These are phyloP conservation scores for Colletotrichum truncatum DNA, from an alignment of 2,329 filamentous ascomycete genomes.

Conservation along the genomic window DNA sequence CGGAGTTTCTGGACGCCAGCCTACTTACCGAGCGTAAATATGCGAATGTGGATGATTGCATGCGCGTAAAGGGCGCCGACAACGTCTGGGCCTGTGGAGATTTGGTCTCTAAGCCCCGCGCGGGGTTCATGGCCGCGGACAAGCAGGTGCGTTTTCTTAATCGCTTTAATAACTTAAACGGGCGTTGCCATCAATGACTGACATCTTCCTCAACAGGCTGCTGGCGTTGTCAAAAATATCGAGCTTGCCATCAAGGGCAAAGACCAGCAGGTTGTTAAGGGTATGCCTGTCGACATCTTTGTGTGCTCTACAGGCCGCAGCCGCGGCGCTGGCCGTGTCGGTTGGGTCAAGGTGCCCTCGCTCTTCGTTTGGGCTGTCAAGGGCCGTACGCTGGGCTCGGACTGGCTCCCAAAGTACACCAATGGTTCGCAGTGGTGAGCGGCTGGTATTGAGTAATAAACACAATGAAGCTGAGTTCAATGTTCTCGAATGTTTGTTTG, in stretches of 20 bases:
- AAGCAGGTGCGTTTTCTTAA: conserved; percentile 55
- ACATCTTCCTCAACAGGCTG: conserved; percentile 45
- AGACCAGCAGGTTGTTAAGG: conserved; percentile 53
- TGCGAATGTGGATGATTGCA: conserved; percentile 59
- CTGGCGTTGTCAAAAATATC: conserved; percentile 63
- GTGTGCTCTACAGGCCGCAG: conserved; percentile 58
- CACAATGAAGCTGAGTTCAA: not conserved
- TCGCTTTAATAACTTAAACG: not conserved
- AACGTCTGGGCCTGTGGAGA: conserved; percentile 65
- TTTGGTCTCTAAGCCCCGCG: conserved; percentile 58
- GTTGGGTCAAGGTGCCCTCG: conserved; percentile 58
- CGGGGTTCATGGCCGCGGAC: conserved; percentile 69
- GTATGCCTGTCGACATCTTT: conserved; percentile 57
- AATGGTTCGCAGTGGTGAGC: conserved; percentile 57
- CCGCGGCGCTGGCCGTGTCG: conserved; percentile 59
- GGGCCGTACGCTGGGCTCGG: conserved; percentile 57
- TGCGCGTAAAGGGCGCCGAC: conserved; percentile 53
- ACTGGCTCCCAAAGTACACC: conserved; percentile 54
- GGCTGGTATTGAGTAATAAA: not conserved
- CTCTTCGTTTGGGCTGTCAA: conserved; percentile 61
- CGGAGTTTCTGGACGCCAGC: conserved; percentile 56
- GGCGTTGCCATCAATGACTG: not conserved
- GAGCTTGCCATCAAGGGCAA: conserved; percentile 56
- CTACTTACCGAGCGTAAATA: conserved; percentile 55
- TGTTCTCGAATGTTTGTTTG: not conserved